Evolutionary conservation across 2,329 filamentous ascomycete genomes (phyloP).

Genomic region (Epichloe bromicola): DNA sequence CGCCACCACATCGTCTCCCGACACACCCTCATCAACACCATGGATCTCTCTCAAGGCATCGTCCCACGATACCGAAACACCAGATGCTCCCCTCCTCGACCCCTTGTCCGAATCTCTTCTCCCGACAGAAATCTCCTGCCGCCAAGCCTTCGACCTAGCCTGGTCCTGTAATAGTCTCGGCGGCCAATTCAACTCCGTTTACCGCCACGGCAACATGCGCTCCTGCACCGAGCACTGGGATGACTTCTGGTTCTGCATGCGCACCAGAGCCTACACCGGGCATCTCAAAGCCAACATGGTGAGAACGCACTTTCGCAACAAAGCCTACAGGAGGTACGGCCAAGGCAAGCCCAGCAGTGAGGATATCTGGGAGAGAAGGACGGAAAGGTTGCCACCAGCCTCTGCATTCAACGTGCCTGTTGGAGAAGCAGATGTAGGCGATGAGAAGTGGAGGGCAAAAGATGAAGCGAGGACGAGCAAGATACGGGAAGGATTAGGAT

Average conservation of each 20-base stretch:
- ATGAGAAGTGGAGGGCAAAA: constrained; percentile 30
- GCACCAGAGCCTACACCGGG: constrained; percentile 51
- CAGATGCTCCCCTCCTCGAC: constrained; percentile 19
- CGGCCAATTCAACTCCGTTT: constrained; percentile 83
- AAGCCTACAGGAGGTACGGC: constrained; percentile 51
- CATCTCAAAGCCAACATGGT: constrained; percentile 49
- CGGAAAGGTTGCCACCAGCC: constrained; percentile 40
- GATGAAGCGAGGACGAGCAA: constrained; percentile 21
- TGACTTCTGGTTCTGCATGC: constrained; percentile 98
- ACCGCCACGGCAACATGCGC: constrained; percentile 68
- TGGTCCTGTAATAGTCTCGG: constrained; percentile 90
- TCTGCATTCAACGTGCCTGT: constrained; percentile 31
- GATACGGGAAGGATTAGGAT: constrained; percentile 22
- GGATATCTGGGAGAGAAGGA: constrained; percentile 75
- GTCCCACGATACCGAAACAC: constrained; percentile 10
- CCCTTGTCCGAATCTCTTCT: constrained; percentile 56
- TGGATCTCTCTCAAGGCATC: constrained; percentile 24
- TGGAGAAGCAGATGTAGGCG: constrained; percentile 23
- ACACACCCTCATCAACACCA: constrained; percentile 18
- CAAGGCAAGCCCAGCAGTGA: constrained; percentile 60
- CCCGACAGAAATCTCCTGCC: constrained; percentile 76
- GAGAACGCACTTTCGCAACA: constrained; percentile 53
- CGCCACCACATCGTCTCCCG: constrained; percentile 15
- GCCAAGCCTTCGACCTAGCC: constrained; percentile 77
- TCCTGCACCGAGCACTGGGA: constrained; percentile 77